phyloP scores from a whole-genome alignment of 345 rosid genomes.

The Salix purpurea region DNA sequence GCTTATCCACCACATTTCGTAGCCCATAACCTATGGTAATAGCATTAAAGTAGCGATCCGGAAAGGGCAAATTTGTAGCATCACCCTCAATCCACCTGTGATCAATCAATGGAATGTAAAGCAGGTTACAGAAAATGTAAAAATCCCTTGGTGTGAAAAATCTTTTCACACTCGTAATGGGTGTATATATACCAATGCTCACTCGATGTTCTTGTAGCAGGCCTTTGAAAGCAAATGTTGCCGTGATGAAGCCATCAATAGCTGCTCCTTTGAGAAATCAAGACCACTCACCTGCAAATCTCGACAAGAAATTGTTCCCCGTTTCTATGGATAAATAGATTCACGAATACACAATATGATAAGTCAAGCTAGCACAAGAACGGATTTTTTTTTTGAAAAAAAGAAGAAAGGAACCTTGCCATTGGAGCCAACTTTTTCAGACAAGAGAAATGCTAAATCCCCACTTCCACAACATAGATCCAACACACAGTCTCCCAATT shows the following conservation, averaged over 20 bases:
- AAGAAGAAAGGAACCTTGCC: constrained; percentile 45
- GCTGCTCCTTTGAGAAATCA: constrained; percentile 77
- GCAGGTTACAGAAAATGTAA: not conserved
- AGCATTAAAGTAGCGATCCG: constrained; percentile 65
- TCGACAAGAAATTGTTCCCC: not conserved
- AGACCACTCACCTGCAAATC: constrained; percentile 61
- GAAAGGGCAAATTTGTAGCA: constrained; percentile 68
- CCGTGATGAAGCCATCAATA: constrained; percentile 61
- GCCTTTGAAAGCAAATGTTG: constrained; percentile 42
- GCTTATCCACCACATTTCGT: constrained; percentile 63
- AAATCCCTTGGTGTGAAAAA: not conserved
- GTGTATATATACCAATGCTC: constrained; percentile 57
- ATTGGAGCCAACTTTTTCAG: constrained; percentile 63
- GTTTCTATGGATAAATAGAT: not conserved
- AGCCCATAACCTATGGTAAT: constrained; percentile 89
- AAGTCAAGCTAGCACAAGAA: not conserved
- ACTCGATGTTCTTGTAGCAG: constrained; percentile 76
- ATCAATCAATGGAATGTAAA: not conserved
- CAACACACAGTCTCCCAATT: constrained; percentile 55
- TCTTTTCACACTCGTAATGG: not conserved
- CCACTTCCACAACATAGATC: constrained; percentile 98
- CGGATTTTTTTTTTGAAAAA: not conserved
- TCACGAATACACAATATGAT: not conserved
- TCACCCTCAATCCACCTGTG: constrained; percentile 81
- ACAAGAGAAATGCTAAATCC: constrained; percentile 72